phyloP scores from a whole-genome alignment of 768 basidiomycete genomes.

The Termitomyces sp. region DNA sequence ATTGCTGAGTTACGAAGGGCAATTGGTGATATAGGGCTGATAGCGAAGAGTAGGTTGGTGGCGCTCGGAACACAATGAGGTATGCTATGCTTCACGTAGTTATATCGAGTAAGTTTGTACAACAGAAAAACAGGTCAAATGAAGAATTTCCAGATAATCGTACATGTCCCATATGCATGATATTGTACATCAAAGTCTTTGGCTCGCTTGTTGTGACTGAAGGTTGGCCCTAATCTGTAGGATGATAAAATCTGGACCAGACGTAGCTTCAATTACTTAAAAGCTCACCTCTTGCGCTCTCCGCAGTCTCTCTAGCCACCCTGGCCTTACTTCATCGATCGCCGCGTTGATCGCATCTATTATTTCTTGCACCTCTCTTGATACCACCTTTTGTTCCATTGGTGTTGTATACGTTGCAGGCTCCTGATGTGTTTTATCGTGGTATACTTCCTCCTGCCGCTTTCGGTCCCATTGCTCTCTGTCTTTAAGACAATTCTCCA shows the following conservation, averaged over 20 bases:
- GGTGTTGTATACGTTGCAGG: slow-evolving; percentile 24
- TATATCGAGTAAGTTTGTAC: background rate
- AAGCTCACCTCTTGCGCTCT: slow-evolving; percentile 44
- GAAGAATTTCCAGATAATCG: background rate
- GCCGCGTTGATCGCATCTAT: slow-evolving; percentile 46
- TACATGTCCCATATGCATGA: background rate
- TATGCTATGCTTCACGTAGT: background rate
- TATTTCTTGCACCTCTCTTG: slow-evolving; percentile 45
- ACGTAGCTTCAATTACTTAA: background rate
- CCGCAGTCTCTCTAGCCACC: slow-evolving; percentile 53
- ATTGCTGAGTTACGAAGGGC: slow-evolving; percentile 64
- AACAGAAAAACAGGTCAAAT: background rate
- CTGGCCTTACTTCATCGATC: slow-evolving; percentile 52
- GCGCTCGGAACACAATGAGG: slow-evolving; percentile 34
- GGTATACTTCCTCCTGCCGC: slow-evolving; percentile 34
- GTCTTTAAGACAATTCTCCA: slow-evolving; percentile 37
- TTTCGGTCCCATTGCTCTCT: slow-evolving; percentile 50
- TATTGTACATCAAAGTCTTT: slow-evolving; percentile 9
- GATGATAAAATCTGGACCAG: background rate
- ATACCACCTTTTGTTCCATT: slow-evolving; percentile 31
- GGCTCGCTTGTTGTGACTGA: slow-evolving; percentile 7
- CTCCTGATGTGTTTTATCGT: slow-evolving; percentile 13
- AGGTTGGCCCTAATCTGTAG: slow-evolving; percentile 12
- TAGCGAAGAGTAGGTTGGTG: slow-evolving; percentile 65
- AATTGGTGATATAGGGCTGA: slow-evolving; percentile 63